These are phyloP conservation scores for Uncinocarpus reesii DNA, from an alignment of 2,329 filamentous ascomycete genomes.

Conservation along the genomic window DNA sequence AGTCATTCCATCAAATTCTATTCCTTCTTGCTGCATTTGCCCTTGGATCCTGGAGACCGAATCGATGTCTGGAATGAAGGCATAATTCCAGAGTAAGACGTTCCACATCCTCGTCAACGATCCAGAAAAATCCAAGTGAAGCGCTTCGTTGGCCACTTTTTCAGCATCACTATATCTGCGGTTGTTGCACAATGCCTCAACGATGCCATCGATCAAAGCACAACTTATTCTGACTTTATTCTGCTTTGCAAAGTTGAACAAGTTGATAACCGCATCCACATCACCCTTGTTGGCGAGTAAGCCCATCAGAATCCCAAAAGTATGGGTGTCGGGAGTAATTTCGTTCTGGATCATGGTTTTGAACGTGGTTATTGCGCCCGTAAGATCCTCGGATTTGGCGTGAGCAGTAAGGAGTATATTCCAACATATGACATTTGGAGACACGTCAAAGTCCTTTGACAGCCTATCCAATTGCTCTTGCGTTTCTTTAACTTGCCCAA, in stretches of 20 bases:
- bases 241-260: slow-evolving; percentile 55
- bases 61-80: slow-evolving; percentile 49
- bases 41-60: slow-evolving; percentile 46
- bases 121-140: slow-evolving; percentile 42
- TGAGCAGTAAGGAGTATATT: slow-evolving; percentile 68
- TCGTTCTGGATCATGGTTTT: slow-evolving; percentile 45
- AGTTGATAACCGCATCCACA: slow-evolving; percentile 53
- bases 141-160: slow-evolving; percentile 48
- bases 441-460: slow-evolving; percentile 43
- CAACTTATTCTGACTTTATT: slow-evolving; percentile 42
- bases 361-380: slow-evolving; percentile 56
- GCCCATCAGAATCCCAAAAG: slow-evolving; percentile 64
- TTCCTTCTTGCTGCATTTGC: slow-evolving; percentile 44
- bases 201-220: slow-evolving; percentile 53
- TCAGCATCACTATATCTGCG: slow-evolving; percentile 48
- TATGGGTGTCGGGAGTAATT: slow-evolving; percentile 49
- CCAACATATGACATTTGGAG: slow-evolving; percentile 55
- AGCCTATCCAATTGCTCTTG: slow-evolving; percentile 55
- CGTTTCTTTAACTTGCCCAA: slow-evolving; percentile 53
- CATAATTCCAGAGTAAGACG: slow-evolving; percentile 59
- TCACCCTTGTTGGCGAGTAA: slow-evolving; percentile 64
- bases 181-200: slow-evolving; percentile 57
- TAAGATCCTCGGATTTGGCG: slow-evolving; percentile 54
- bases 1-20: slow-evolving; percentile 47
- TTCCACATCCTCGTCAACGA: slow-evolving; percentile 65